phyloP scores from a whole-genome alignment of 2,329 filamentous ascomycete genomes.

The Aspergillus pseudoviridinutans region DNA sequence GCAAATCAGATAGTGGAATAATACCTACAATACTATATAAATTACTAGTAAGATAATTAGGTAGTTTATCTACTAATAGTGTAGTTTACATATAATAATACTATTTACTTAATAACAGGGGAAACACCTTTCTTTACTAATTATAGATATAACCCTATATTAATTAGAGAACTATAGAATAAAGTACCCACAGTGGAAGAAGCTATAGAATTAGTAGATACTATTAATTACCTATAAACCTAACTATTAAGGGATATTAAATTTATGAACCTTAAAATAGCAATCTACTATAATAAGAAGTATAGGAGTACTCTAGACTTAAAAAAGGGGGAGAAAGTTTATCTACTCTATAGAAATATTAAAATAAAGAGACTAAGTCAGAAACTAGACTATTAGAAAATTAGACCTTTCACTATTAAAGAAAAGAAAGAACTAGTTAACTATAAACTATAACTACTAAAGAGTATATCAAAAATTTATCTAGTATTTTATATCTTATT shows the following conservation, averaged over 20 bases:
- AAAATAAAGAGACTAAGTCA: conserved; percentile 2
- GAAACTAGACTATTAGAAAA: not conserved
- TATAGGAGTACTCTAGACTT: not conserved
- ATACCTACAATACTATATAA: conserved; percentile 8
- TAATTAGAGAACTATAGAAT: not conserved
- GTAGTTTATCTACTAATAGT: not conserved
- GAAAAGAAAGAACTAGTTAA: conserved; percentile 1
- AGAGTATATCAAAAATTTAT: not conserved
- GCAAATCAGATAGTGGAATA: conserved; percentile 5
- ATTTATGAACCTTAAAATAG: not conserved
- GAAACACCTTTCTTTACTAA: not conserved
- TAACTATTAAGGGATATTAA: not conserved
- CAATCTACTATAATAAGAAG: not conserved
- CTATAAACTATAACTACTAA: not conserved
- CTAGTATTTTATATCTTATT: conserved; percentile 1
- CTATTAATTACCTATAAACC: not conserved
- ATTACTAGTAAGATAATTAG: conserved; percentile 7
- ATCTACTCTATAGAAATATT: conserved; percentile 1
- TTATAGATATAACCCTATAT: not conserved
- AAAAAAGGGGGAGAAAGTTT: not conserved
- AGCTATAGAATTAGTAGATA: no score
- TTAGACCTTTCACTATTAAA: conserved; percentile 1
- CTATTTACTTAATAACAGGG: not conserved
- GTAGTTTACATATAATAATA: not conserved
- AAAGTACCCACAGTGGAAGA: no score